Percentiles rank a stretch among this genome's conserved stretches.
phyloP scores from a whole-genome alignment of 2,329 filamentous ascomycete genomes.

The Cercospora sp. region DNA sequence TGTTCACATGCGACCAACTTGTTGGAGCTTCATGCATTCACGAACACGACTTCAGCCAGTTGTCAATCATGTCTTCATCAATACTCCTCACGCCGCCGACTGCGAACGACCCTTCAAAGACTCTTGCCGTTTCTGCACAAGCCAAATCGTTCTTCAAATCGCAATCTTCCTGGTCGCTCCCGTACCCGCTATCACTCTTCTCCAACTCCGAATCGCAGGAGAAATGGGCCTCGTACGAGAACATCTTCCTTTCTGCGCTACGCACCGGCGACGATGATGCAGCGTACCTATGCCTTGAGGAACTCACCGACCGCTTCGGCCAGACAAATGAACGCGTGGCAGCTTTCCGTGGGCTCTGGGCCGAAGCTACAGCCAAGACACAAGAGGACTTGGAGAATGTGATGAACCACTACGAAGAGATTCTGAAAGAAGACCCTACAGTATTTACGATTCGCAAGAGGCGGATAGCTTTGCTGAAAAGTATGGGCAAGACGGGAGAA shows the following conservation, averaged over 20 bases:
- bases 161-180: conserved; percentile 42
- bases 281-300: conserved; percentile 72
- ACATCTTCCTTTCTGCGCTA: conserved; percentile 79
- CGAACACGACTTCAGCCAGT: background rate
- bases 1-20: conserved; percentile 17
- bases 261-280: conserved; percentile 79
- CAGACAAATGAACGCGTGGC: conserved; percentile 80
- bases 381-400: conserved; percentile 66
- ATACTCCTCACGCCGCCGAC: conserved; percentile 41
- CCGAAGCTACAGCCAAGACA: conserved; percentile 76
- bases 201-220: conserved; percentile 68
- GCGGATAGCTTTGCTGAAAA: conserved; percentile 74
- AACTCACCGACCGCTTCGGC: conserved; percentile 78
- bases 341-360: conserved; percentile 77
- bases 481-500: conserved; percentile 68
- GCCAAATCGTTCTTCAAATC: conserved; percentile 44
- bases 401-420: conserved; percentile 73
- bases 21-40: conserved; percentile 1
- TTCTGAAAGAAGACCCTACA: conserved; percentile 70
- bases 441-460: conserved; percentile 88
- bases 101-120: conserved; percentile 41
- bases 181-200: conserved; percentile 55
- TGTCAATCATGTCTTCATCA: conserved; percentile 25
- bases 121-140: conserved; percentile 52
- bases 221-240: conserved; percentile 83